These are phyloP conservation scores for Malassezia pachydermatis DNA, from an alignment of 1,284 basidiomycete genomes.

Conservation along the genomic window DNA sequence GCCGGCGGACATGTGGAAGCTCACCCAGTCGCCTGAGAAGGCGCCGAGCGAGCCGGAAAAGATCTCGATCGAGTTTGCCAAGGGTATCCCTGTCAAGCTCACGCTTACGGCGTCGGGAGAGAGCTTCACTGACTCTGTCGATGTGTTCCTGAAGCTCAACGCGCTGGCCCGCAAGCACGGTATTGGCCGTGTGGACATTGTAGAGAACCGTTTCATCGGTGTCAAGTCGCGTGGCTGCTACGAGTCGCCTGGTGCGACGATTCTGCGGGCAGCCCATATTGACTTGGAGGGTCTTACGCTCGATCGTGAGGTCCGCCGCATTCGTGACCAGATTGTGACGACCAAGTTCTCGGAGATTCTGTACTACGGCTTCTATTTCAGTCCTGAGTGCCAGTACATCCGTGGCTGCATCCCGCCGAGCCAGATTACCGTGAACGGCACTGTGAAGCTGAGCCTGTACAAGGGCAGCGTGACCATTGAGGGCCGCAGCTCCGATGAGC, in stretches of 20 bases:
- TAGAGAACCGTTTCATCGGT: slow-evolving; percentile 98
- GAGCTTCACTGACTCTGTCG: slow-evolving; percentile 70
- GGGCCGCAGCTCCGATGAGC: slow-evolving; percentile 79
- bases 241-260: slow-evolving; percentile 90
- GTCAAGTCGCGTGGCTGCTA: slow-evolving; percentile 98
- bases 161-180: slow-evolving; percentile 86
- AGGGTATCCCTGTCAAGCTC: slow-evolving; percentile 58
- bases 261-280: slow-evolving; percentile 87
- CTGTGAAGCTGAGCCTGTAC: slow-evolving; percentile 80
- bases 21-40: slow-evolving; percentile 71
- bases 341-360: slow-evolving; percentile 78
- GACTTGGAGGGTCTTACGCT: slow-evolving; percentile 94
- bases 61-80: slow-evolving; percentile 60
- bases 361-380: slow-evolving; percentile 91
- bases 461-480: slow-evolving; percentile 93
- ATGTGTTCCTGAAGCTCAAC: slow-evolving; percentile 88
- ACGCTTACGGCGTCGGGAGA: slow-evolving; percentile 33
- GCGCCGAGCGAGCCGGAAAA: slow-evolving; percentile 73
- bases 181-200: slow-evolving; percentile 92
- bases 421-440: slow-evolving; percentile 90
- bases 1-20: slow-evolving; percentile 98
- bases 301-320: slow-evolving; percentile 87
- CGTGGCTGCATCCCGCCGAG: slow-evolving; percentile 66
- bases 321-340: slow-evolving; percentile 90
- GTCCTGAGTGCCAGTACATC: slow-evolving; percentile 84